Evolutionary conservation across 768 basidiomycete genomes (phyloP), one percentile per base, ranked within the genome.

Genomic region (Boletus sp.): DNA sequence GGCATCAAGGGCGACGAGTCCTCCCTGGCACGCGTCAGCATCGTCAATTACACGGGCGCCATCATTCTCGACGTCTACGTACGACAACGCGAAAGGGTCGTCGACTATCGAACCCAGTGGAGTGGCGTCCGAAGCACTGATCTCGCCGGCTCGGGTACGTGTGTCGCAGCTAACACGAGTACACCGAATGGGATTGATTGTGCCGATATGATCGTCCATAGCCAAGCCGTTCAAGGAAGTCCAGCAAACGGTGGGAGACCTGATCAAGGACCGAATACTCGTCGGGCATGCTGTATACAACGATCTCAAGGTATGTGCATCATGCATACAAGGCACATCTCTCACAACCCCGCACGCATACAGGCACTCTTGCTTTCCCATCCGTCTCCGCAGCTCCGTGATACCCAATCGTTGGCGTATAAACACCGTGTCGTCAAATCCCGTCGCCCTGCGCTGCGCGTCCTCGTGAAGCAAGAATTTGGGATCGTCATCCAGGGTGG

Each of bases 271-370:
- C 50, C 78, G 86, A 45, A 82, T 95, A 40, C 69, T 98, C 13
- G 78, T 98, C 8, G 97, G 95, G 1, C 97, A 98, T 67, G 95
- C 96, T 0, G 76, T 99, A 6, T 78, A 85, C 65, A 92, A 98
- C 60, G 96, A 98, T 74, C 77, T 97, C 33, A 90, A 92, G 75
- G 93, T 64, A 33, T 8, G 55, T 42, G 1, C 5, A 17, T 8
- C 19, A 15, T 7, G 21, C 39, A 44, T 25, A 42, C 17, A 37
- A 3, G 21, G 1, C 21, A 25, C 6, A 10, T n/a, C 15, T 9
- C 39, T 46, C 30, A 44, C 17, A n/a, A 40, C 17, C 14, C 21
- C 2, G 5, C 32, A 1, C 60, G 8, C 39, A 47, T 55, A 43
- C 7, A 66, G 83, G 86, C 79, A 1, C 79, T 90, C 4, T 74